Evolutionary conservation across 129 eudicot species (phyloP).

Genomic region (Pseudognaphalium luteoalbum): DNA sequence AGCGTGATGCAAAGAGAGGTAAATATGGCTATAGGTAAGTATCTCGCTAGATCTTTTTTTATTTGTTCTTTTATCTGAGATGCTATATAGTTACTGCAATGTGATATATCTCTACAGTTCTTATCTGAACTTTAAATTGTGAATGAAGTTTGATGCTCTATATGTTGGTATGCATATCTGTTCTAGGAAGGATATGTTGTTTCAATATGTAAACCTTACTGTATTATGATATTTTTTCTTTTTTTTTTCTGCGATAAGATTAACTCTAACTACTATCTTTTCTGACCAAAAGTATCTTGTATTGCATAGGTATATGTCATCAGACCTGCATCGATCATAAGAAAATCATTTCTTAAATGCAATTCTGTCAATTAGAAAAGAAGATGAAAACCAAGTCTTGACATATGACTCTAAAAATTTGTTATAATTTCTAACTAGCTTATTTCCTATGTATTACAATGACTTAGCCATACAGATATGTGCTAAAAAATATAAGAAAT

Average conservation of each 20-base stretch:
- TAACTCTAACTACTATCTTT: background rate
- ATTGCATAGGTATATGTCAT: background rate
- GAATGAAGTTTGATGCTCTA: constrained; percentile 8
- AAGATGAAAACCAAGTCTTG: constrained; percentile 10
- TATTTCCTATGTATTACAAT: too few species aligned
- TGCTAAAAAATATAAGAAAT: too few species aligned
- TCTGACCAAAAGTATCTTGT: background rate
- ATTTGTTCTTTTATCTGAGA: constrained; percentile 3
- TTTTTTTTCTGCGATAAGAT: background rate
- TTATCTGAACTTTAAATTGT: constrained; percentile 6
- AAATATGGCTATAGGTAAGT: constrained; percentile 89
- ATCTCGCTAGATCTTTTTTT: constrained; percentile 13
- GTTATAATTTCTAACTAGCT: background rate
- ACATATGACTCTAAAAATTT: background rate
- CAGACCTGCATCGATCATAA: background rate
- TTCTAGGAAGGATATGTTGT: background rate
- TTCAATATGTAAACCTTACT: background rate
- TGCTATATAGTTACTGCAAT: constrained; percentile 14
- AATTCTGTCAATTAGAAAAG: background rate
- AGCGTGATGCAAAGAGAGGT: constrained; percentile 59
- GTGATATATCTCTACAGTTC: constrained; percentile 11
- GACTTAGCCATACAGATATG: too few species aligned
- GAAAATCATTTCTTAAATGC: background rate
- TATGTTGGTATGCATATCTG: background rate
- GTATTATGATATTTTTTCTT: background rate